A percentile compares a stretch with the other conserved stretches of the same genome.
phyloP scores from a whole-genome alignment of 1,139 yeast genomes.

The Kodamaea alishanica region DNA sequence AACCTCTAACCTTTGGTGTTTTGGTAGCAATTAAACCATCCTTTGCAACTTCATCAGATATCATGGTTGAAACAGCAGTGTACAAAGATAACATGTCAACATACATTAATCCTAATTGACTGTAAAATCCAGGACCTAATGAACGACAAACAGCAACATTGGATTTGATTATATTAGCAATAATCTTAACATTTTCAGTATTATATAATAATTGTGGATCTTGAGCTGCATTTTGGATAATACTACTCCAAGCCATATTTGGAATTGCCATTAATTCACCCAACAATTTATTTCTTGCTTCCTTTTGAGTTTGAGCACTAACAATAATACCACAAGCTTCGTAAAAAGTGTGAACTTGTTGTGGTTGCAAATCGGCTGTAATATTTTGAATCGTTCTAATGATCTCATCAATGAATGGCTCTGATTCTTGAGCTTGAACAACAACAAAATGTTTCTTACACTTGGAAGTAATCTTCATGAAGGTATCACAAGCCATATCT shows the following conservation, averaged over 20 bases:
- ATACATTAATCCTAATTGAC: slow-evolving; percentile 84
- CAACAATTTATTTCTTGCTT: slow-evolving; percentile 68
- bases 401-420: slow-evolving; percentile 90
- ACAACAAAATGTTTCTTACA: slow-evolving; percentile 95
- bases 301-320: slow-evolving; percentile 68
- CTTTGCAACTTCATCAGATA: slow-evolving; percentile 70
- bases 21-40: slow-evolving; percentile 89
- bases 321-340: slow-evolving; percentile 96
- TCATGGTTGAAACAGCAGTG: slow-evolving; percentile 86
- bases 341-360: slow-evolving; percentile 95
- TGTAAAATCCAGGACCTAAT: slow-evolving; percentile 85
- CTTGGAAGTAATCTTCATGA: slow-evolving; percentile 89
- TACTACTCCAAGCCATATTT: slow-evolving; percentile 90
- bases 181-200: slow-evolving; percentile 85
- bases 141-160: slow-evolving; percentile 93
- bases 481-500: slow-evolving; percentile 99
- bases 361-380: slow-evolving; percentile 92
- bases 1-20: slow-evolving; percentile 91
- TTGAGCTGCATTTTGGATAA: slow-evolving; percentile 81
- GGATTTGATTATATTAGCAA: slow-evolving; percentile 90
- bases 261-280: slow-evolving; percentile 85
- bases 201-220: slow-evolving; percentile 82
- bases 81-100: slow-evolving; percentile 87
- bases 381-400: slow-evolving; percentile 77
- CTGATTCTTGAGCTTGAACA: slow-evolving; percentile 80